Evolutionary conservation across 2,329 filamentous ascomycete species (phyloP), one percentile per base, ranked within the genome.

Genomic region (Trichophyton simii): DNA sequence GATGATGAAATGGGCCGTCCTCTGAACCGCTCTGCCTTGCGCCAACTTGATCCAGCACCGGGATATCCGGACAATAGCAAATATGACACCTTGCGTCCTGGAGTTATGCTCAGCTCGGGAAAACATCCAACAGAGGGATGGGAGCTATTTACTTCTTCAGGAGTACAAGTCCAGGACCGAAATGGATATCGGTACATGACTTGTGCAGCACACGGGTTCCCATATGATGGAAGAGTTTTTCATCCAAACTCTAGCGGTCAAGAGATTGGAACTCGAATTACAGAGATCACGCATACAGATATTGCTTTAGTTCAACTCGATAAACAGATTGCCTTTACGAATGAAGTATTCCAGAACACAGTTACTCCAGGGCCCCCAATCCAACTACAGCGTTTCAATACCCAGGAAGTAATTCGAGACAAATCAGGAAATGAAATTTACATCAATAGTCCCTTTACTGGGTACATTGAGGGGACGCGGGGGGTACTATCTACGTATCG

Each of bases 71-170:
- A 66, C 57, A 41, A 61, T 57, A 28, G 46, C 28, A 1, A 58
- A 54, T 65, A 63, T 31, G 34, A 61, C 8, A 58, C n/a, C 20
- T 25, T 66, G 20, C 54, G 61, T 6, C 63, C 63, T 13, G 65
- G 65, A 3, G 52, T 66, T 1, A 63, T 65, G 50, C 22, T 54
- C 11, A 54, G 50, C 28, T 54, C 50, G 9, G 50, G 61, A 28
- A 63, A 34, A 48, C 44, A 60, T 0, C 31, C 20, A 3, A 36
- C 28, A 5, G 31, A 41, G 38, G 38, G 41, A 22, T 4, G 28
- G 22, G 60, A 61, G 25, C 7, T 50, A 2, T 22, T 63, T 15
- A 64, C 61, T 18, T 60, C 64, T 0, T 36, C 50, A 7, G 50
- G 50, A 13, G 50, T 54, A 2, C 6, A 31, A 31, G n/a, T 54